These are phyloP conservation scores for Puccinia hordei DNA, from an alignment of 1,284 basidiomycete species.

Conservation along the genomic window DNA sequence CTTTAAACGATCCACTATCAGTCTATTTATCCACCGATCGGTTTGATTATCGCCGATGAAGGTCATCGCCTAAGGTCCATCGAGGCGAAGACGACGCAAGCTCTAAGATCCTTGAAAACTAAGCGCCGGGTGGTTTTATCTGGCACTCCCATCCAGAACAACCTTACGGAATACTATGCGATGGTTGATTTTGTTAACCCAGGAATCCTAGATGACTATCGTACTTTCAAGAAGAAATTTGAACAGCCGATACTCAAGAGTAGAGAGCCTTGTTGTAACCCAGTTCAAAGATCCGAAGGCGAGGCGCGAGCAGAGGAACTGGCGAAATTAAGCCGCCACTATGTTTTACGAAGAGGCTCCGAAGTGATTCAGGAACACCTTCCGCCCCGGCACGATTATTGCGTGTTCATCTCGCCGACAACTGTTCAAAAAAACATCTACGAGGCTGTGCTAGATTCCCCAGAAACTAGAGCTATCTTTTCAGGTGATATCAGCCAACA, in stretches of 20 bases:
- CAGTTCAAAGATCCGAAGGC: conserved; percentile 74
- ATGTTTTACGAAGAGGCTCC: conserved; percentile 82
- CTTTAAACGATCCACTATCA: conserved; percentile 53
- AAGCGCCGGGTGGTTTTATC: conserved; percentile 70
- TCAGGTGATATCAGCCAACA: conserved; percentile 74
- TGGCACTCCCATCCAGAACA: conserved; percentile 90
- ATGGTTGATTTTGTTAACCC: conserved; percentile 98
- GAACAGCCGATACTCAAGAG: conserved; percentile 87
- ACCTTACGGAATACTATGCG: conserved; percentile 89
- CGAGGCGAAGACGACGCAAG: conserved; percentile 83
- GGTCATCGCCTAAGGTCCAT: conserved; percentile 93
- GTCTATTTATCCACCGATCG: conserved; percentile 72
- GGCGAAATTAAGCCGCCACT: conserved; percentile 74
- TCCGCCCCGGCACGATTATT: conserved; percentile 91
- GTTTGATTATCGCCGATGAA: conserved; percentile 93
- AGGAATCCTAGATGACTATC: conserved; percentile 67
- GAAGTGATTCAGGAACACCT: conserved; percentile 78
- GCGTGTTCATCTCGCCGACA: conserved; percentile 85
- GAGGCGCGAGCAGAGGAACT: conserved; percentile 67
- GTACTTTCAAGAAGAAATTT: conserved; percentile 65
- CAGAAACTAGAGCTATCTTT: conserved; percentile 68
- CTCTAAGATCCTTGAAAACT: conserved; percentile 67
- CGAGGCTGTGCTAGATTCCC: conserved; percentile 70
- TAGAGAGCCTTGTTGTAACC: conserved; percentile 73
- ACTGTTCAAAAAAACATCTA: conserved; percentile 79